Base-by-base conservation (phyloP, 306 rosid species). In the Nissolia schottii region DNA sequence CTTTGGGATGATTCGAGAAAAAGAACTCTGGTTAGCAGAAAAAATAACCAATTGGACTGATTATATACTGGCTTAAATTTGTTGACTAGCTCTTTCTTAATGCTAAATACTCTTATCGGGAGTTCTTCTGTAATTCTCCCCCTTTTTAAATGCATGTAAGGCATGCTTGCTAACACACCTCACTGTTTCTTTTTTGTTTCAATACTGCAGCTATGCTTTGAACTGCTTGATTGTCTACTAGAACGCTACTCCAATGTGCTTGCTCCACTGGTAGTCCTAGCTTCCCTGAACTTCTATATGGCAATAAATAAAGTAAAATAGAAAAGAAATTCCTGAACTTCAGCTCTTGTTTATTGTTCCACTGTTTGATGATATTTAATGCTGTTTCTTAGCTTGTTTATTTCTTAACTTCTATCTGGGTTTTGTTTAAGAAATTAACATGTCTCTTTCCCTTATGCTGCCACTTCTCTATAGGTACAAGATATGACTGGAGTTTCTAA, bases 151-250 rank as follows among this genome's bases (percentile, higher is more conserved):
- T 63, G 29, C 19, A 73, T 64, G 6, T 60, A 32, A 32, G 56
- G 46, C 58, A 61, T 55, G 73, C 61, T 64, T 70, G 18, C 60
- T 34, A 34, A 31, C n/a, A 34, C 73, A 65, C 22, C 71, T 53
- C 28, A 61, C 70, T 28, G 64, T 69, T 73, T 16, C 68, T 56
- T 73, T 28, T 70, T 77, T 72, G 40, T 64, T 59, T 55, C 55
- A 29, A 65, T 81, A 3, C 87, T 85, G 88, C 95, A 94, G 99
- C 95, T 94, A 63, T 87, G 96, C 79, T 89, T 87, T 84, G 92
- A 91, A 84, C 90, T 91, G 76, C 82, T 94, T 85, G 88, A 74
- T 71, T 85, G 81, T 81, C 84, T 94, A 71, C 82, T 91, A 48
- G 89, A 86, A 67, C 32, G 71, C 75, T 80, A 86, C 73, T 87